These are phyloP conservation scores for Stephania japonica DNA, from an alignment of 164 flowering plant genomes.

Conservation along the genomic window DNA sequence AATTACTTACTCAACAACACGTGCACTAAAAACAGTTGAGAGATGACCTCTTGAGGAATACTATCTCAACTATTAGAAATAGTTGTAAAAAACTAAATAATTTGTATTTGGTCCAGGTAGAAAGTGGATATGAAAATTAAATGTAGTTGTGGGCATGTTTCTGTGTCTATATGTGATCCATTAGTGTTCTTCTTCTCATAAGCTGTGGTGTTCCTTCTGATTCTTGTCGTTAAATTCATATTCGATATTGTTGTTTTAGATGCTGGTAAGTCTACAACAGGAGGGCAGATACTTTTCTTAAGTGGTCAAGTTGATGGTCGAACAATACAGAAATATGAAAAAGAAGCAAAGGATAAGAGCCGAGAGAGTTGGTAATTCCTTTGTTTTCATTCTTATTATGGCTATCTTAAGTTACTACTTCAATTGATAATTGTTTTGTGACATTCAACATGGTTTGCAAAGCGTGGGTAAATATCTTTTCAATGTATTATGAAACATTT, in stretches of 20 bases:
- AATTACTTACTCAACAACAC: no score
- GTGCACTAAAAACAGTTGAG: no score
- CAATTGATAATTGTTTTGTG: background rate
- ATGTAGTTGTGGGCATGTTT: background rate
- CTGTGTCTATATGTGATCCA: background rate
- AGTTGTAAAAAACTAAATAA: no score
- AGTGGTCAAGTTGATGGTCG: slow-evolving; percentile 99
- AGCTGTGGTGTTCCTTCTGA: background rate
- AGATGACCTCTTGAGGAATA: no score
- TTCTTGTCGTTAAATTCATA: background rate
- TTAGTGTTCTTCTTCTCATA: background rate
- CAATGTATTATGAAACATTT: background rate
- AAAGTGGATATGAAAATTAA: background rate
- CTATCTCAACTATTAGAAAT: no score
- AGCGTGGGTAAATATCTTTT: background rate
- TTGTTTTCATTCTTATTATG: background rate
- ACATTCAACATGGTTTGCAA: background rate
- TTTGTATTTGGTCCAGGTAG: background rate
- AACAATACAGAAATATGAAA: slow-evolving; percentile 94
- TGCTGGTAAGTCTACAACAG: slow-evolving; percentile 95
- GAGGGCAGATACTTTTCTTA: slow-evolving; percentile 92
- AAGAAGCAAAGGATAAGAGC: slow-evolving; percentile 94
- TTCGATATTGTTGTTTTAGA: slow-evolving; percentile 38
- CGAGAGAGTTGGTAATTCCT: slow-evolving; percentile 87
- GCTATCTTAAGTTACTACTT: background rate